A percentile compares a stretch with the other conserved stretches of the same genome.
These are phyloP conservation scores for Fusarium duplospermum DNA, from an alignment of 2,329 filamentous ascomycete genomes.

Conservation along the genomic window DNA sequence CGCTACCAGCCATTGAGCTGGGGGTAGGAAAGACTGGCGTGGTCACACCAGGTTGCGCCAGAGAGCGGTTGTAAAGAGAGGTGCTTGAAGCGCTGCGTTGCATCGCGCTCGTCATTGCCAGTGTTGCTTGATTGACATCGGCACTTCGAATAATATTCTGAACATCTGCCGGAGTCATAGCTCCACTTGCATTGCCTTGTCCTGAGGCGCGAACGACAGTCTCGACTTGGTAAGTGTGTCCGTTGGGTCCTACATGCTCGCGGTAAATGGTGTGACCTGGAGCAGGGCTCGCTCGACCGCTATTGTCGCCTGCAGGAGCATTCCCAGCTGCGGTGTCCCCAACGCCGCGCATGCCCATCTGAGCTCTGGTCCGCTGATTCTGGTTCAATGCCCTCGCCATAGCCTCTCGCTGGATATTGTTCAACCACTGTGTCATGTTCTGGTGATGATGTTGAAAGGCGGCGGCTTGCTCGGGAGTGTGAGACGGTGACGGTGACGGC, in stretches of 20 bases:
- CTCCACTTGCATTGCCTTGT: constrained; percentile 35
- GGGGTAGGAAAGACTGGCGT: constrained; percentile 52
- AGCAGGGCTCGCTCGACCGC: constrained; percentile 48
- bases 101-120: constrained; percentile 63
- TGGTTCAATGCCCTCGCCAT: constrained; percentile 56
- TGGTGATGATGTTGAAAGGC: constrained; percentile 55
- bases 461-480: constrained; percentile 46
- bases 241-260: constrained; percentile 49
- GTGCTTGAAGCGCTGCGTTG: constrained; percentile 62
- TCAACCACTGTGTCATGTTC: constrained; percentile 58
- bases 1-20: constrained; percentile 56
- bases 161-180: constrained; percentile 56
- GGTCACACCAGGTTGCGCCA: constrained; percentile 56
- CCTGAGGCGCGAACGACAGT: constrained; percentile 45
- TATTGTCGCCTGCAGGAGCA: constrained; percentile 39
- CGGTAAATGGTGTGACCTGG: constrained; percentile 48
- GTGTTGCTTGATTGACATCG: constrained; percentile 59
- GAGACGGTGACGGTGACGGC: constrained; percentile 47
- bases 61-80: constrained; percentile 52
- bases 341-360: constrained; percentile 55
- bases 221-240: constrained; percentile 51
- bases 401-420: constrained; percentile 60
- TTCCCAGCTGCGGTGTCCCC: constrained; percentile 47
- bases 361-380: constrained; percentile 56
- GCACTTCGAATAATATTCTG: constrained; percentile 59